Percentiles rank a stretch among this genome's conserved stretches.
Evolutionary conservation across 139 green algal genomes (phyloP).

Genomic region (Chara braunii): DNA sequence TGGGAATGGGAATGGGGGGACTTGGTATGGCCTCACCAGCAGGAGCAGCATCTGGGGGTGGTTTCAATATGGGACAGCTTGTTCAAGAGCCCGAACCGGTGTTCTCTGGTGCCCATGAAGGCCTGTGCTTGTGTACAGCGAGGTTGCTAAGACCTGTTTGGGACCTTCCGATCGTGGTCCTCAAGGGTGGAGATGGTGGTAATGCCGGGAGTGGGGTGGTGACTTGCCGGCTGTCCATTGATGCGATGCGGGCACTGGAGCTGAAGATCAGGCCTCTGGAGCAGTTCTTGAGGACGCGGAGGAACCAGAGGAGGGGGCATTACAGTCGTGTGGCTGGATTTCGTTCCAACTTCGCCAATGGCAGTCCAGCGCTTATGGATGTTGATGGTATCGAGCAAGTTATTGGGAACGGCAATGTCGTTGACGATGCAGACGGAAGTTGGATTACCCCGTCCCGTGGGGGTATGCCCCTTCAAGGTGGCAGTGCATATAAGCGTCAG

Average conservation of each 20-base stretch:
- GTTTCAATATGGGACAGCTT: slow-evolving; percentile 46
- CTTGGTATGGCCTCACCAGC: background rate
- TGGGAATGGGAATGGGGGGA: too few relatives aligned
- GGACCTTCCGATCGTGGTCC: slow-evolving; percentile 55
- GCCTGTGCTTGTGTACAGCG: slow-evolving; percentile 63
- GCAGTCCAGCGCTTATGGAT: too few relatives aligned
- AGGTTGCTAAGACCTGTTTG: slow-evolving; percentile 68
- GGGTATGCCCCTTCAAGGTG: too few relatives aligned
- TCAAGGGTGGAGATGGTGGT: background rate
- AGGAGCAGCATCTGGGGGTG: background rate
- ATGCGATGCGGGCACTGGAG: slow-evolving; percentile 14
- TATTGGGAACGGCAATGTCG: too few relatives aligned
- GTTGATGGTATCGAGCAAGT: too few relatives aligned
- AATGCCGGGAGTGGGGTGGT: too few relatives aligned
- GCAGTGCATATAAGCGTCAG: background rate
- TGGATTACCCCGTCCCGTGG: too few relatives aligned
- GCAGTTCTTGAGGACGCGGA: slow-evolving; percentile 24
- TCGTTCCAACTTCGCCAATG: background rate
- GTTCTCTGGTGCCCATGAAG: slow-evolving; percentile 67
- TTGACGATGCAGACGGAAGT: too few relatives aligned
- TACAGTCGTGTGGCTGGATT: slow-evolving; percentile 4
- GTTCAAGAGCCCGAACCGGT: slow-evolving; percentile 62
- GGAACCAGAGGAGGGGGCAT: slow-evolving; percentile 9
- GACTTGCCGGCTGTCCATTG: background rate
- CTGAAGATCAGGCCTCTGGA: slow-evolving; percentile 14